These are phyloP conservation scores for Decorospora gaudefroyi DNA, from an alignment of 2,329 filamentous ascomycete genomes.

Conservation along the genomic window DNA sequence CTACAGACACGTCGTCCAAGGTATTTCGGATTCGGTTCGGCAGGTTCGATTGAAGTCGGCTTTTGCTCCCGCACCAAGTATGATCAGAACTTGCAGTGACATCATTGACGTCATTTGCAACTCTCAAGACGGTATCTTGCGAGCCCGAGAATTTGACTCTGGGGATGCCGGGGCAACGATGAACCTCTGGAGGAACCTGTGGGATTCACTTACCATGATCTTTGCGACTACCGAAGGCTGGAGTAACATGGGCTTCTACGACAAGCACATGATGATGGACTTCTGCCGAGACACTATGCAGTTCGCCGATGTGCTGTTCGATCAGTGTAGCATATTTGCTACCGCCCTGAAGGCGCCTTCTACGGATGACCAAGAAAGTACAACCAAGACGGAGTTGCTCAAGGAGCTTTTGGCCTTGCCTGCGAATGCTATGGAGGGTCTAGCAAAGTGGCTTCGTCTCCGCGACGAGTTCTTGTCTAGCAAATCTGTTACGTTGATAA, in stretches of 20 bases:
- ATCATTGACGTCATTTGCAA: conserved; percentile 68
- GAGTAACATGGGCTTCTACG: conserved; percentile 70
- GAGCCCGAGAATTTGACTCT: conserved; percentile 60
- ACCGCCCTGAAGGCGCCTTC: conserved; percentile 62
- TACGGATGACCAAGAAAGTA: conserved; percentile 43
- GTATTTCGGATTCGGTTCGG: conserved; percentile 61
- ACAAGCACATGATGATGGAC: conserved; percentile 77
- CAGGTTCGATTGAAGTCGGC: conserved; percentile 61
- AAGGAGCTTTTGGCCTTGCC: conserved; percentile 67
- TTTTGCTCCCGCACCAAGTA: conserved; percentile 63
- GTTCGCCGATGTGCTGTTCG: conserved; percentile 82
- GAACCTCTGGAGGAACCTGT: conserved; percentile 82
- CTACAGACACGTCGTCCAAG: conserved; percentile 61
- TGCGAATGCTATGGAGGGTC: conserved; percentile 65
- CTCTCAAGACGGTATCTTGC: conserved; percentile 64
- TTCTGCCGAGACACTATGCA: conserved; percentile 97
- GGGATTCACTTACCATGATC: conserved; percentile 78
- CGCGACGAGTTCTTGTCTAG: conserved; percentile 84
- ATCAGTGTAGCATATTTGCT: conserved; percentile 81
- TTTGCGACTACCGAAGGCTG: conserved; percentile 83
- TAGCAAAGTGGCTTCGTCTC: conserved; percentile 87
- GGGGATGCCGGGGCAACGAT: conserved; percentile 69
- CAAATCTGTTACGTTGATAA: conserved; percentile 79
- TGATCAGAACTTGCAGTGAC: conserved; percentile 65
- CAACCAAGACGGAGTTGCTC: conserved; percentile 45